A percentile compares a stretch with the other conserved stretches of the same genome.
Conservation (phyloP, 441 rosid species). For the Pelargonium exstipulatum region DNA sequence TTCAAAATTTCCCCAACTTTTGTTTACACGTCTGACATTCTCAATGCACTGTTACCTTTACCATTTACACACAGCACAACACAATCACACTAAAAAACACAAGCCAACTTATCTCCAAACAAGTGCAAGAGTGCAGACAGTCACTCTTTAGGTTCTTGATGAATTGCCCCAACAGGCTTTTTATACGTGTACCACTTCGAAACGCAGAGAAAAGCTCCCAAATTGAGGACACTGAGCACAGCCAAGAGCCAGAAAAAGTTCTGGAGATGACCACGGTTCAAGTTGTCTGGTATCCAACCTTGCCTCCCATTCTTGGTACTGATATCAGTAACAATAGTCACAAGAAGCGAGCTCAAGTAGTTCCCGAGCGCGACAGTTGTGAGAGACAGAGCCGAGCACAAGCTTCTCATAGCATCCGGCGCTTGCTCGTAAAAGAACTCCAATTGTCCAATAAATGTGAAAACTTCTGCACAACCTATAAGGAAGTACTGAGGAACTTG, state of each 20-base stretch:
- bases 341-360: conserved; percentile 73
- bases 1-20: too few species aligned
- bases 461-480: conserved; percentile 86
- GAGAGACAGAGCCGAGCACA: conserved; percentile 76
- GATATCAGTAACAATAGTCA: conserved; percentile 53
- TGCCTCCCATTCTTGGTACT: conserved; percentile 50
- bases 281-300: conserved; percentile 85
- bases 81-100: too few species aligned
- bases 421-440: conserved; percentile 95
- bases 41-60: too few species aligned
- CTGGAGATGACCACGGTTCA: conserved; percentile 72
- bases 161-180: conserved; percentile 21
- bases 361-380: conserved; percentile 76
- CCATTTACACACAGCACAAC: too few species aligned
- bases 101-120: too few species aligned
- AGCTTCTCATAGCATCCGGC: conserved; percentile 90
- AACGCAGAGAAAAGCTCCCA: conserved; percentile 61
- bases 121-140: neutral
- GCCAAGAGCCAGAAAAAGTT: conserved; percentile 70
- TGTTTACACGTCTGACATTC: too few species aligned
- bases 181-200: conserved; percentile 72
- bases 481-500: conserved; percentile 85
- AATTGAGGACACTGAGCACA: conserved; percentile 52
- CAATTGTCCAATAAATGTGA: conserved; percentile 73
- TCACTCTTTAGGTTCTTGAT: neutral